Evolutionary conservation across 2,329 filamentous ascomycete genomes (phyloP).

Genomic region (Xylariaceae sp.): DNA sequence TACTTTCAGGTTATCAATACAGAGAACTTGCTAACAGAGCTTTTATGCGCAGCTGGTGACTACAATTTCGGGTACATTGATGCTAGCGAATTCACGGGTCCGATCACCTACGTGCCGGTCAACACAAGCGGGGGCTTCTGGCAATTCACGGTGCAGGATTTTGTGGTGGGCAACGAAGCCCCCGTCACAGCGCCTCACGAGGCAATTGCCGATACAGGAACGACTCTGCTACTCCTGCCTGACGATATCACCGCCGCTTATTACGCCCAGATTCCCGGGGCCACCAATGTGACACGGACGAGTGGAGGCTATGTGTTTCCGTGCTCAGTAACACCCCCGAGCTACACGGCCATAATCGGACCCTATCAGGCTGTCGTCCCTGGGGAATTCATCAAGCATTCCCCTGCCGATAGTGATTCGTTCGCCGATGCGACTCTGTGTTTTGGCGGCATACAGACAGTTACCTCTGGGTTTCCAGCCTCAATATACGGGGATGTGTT

Average conservation of each 20-base stretch:
- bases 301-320: slow-evolving; percentile 53
- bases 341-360: slow-evolving; percentile 31
- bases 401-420: slow-evolving; percentile 44
- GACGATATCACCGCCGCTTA: slow-evolving; percentile 49
- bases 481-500: slow-evolving; percentile 68
- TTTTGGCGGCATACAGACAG: slow-evolving; percentile 63
- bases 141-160: slow-evolving; percentile 56
- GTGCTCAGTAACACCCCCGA: slow-evolving; percentile 48
- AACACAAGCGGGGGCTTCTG: slow-evolving; percentile 58
- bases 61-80: slow-evolving; percentile 49
- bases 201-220: slow-evolving; percentile 60
- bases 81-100: slow-evolving; percentile 51
- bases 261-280: slow-evolving; percentile 52
- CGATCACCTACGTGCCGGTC: slow-evolving; percentile 53
- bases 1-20: background rate
- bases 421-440: slow-evolving; percentile 51
- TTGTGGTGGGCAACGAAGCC: slow-evolving; percentile 43
- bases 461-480: slow-evolving; percentile 49
- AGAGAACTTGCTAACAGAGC: slow-evolving; percentile 4
- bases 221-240: slow-evolving; percentile 58
- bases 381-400: slow-evolving; percentile 42
- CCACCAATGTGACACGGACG: slow-evolving; percentile 44
- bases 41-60: slow-evolving; percentile 28
- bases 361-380: slow-evolving; percentile 28
- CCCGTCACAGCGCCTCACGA: slow-evolving; percentile 24